Base-by-base conservation (phyloP, 306 rosid genomes). In the Trichosanthes truncata region DNA sequence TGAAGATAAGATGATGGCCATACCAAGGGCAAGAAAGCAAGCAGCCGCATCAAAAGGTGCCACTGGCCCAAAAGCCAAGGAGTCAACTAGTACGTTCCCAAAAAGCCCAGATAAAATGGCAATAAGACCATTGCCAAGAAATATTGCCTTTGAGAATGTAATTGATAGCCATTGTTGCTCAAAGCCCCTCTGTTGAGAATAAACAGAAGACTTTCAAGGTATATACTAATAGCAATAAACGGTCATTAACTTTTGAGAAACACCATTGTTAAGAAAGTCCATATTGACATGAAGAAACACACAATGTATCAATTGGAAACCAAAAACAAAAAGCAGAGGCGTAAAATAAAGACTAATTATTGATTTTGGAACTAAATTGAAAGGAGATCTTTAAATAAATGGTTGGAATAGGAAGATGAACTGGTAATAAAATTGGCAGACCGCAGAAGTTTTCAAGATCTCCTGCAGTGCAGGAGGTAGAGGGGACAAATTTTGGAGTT, bases 21-120 rank as follows among this genome's bases (percentile, higher is more conserved):
- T 90, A 79, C 99, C 97, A 83, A 93, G 84, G 51, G 94, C 97
- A 79, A 93, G 93, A 85, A 95, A 93, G 87, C 97, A 93, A 12
- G 97, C 87, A 87, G 99, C 99, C 71, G 97, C 99, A 82, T 95
- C 99, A 82, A 95, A 93, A 82, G 99, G 99, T 26, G 99, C 91
- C 78, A 95, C 97, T 17, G 98, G 97, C 83, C 99, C 98, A 67
- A 91, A 91, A 83, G 85, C 82, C 85, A 95, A 76, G n/a, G 93
- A 81, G 86, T 90, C 89, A 48, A 93, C 99, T 79, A 95, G 93
- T 62, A 95, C 84, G 85, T 95, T 95, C 81, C 97, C 97, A 83
- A 95, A 86, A 78, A 95, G 83, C 21, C 98, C 99, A 83, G 98
- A 35, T 52, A 93, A 78, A 79, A 95, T 95, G 82, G 98, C 99